Evolutionary conservation across 495 filamentous ascomycete species (phyloP).

Genomic region (Tuber aestivum): DNA sequence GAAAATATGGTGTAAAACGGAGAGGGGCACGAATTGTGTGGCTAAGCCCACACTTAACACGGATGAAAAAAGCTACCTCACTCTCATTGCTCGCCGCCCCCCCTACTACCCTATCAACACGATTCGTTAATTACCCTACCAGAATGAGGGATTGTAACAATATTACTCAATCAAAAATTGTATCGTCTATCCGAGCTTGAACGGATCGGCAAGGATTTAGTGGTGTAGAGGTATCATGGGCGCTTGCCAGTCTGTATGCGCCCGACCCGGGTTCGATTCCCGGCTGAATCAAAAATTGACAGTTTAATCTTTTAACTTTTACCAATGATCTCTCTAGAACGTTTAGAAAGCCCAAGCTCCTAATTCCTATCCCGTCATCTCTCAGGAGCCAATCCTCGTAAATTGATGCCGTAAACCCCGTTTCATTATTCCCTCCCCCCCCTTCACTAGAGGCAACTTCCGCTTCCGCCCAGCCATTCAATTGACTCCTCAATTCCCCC

Average conservation of each 20-base stretch:
- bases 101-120: no score
- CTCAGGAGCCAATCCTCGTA: neutral
- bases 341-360: neutral
- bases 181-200: neutral
- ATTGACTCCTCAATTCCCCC: neutral
- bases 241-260: constrained; percentile 37
- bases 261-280: constrained; percentile 40
- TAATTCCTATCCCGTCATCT: no score
- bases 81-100: no score
- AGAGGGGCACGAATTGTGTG: no score
- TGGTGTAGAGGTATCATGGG: constrained; percentile 41
- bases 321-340: neutral
- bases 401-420: neutral
- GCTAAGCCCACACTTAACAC: no score
- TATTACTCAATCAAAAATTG: neutral
- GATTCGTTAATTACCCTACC: no score
- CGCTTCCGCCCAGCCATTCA: neutral
- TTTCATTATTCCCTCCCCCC: neutral
- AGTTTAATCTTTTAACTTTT: neutral
- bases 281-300: constrained; percentile 31
- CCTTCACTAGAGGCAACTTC: neutral
- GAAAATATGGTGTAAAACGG: no score
- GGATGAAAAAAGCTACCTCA: no score
- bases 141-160: neutral
- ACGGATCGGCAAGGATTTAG: constrained; percentile 18